A percentile compares a stretch with the other conserved stretches of the same genome.
These are phyloP conservation scores for Potentilla sterilis DNA, from an alignment of 306 rosid genomes.

Conservation along the genomic window DNA sequence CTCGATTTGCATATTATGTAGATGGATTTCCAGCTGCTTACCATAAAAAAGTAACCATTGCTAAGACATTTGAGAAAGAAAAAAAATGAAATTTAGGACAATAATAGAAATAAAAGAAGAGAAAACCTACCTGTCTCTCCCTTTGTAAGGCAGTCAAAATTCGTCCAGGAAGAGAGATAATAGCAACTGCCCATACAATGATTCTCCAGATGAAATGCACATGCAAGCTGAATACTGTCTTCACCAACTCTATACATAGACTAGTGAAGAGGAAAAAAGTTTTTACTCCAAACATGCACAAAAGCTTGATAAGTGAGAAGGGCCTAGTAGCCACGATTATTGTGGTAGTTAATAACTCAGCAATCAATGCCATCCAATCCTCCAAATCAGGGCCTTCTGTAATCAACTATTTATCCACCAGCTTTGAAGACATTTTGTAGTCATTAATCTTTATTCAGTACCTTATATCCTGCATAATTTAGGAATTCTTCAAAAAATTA, in stretches of 20 bases:
- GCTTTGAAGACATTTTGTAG: slow-evolving; percentile 7
- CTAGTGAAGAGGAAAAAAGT: slow-evolving; percentile 33
- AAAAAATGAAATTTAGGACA: background rate
- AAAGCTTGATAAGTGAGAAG: slow-evolving; percentile 37
- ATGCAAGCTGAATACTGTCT: slow-evolving; percentile 39
- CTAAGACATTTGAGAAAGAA: background rate
- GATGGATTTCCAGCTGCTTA: slow-evolving; percentile 54
- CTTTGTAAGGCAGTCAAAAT: slow-evolving; percentile 49
- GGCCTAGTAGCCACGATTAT: slow-evolving; percentile 47
- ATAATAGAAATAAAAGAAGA: background rate
- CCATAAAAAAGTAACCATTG: background rate
- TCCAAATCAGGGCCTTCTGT: slow-evolving; percentile 23
- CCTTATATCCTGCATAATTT: slow-evolving; percentile 36
- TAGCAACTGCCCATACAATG: slow-evolving; percentile 47
- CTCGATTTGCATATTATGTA: slow-evolving; percentile 47
- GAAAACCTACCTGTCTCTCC: slow-evolving; percentile 61
- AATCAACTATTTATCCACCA: slow-evolving; percentile 33
- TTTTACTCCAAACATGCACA: slow-evolving; percentile 50
- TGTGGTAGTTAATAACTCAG: slow-evolving; percentile 35
- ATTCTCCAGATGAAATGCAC: slow-evolving; percentile 43
- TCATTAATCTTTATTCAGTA: slow-evolving; percentile 7
- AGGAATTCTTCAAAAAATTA: slow-evolving; percentile 21
- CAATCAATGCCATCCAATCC: slow-evolving; percentile 47
- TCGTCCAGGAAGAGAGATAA: slow-evolving; percentile 61
- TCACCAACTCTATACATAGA: slow-evolving; percentile 60